Percentiles rank a stretch among this genome's conserved stretches.
Conservation (phyloP, 2,329 filamentous ascomycete genomes). For the Aplosporella prunicola region DNA sequence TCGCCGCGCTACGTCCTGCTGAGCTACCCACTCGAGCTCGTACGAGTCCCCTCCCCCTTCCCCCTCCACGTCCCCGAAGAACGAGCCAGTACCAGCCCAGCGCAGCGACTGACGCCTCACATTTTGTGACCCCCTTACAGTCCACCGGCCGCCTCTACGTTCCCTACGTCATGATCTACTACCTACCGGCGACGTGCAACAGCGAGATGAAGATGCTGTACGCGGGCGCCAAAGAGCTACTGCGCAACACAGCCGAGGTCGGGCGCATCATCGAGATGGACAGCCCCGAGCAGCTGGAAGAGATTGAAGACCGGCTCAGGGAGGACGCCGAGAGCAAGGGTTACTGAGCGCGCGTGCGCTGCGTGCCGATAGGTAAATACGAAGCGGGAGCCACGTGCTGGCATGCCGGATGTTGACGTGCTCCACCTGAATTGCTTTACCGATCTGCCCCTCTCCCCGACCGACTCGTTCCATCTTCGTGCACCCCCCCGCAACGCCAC, state of each 20-base stretch:
- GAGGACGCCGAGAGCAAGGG: constrained; percentile 11
- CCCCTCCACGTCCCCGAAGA: too few species aligned
- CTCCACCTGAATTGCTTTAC: too few species aligned
- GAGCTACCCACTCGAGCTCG: constrained; percentile 81
- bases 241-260: constrained; percentile 90
- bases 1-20: constrained; percentile 82
- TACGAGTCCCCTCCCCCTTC: constrained; percentile 34
- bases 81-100: too few species aligned
- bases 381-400: too few species aligned
- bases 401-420: not conserved
- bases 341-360: too few species aligned
- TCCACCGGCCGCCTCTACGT: constrained; percentile 74
- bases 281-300: constrained; percentile 67
- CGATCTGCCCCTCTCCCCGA: too few species aligned
- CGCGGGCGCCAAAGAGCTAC: constrained; percentile 88
- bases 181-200: constrained; percentile 87
- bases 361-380: too few species aligned
- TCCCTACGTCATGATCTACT: constrained; percentile 91
- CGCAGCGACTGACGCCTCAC: not conserved
- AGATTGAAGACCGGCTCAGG: constrained; percentile 62
- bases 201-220: constrained; percentile 84
- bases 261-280: constrained; percentile 78
- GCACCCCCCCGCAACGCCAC: too few species aligned
- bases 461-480: too few species aligned
- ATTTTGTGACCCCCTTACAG: constrained; percentile 34